Evolutionary conservation across 768 basidiomycete species (phyloP).

Genomic region (Pleurotus ostreatus): DNA sequence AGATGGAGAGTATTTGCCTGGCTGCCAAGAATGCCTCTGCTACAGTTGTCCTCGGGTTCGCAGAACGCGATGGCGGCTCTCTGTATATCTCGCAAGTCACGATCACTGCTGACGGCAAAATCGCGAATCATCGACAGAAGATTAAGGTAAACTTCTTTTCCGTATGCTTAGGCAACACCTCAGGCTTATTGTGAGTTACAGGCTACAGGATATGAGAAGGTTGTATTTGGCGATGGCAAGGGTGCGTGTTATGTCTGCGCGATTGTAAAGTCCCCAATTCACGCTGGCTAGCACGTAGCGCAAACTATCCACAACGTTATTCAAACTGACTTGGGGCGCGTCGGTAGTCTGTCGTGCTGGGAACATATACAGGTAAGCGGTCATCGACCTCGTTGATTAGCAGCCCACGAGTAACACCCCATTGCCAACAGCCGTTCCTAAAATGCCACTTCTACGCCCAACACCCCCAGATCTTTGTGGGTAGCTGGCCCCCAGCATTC

Average conservation of each 20-base stretch:
- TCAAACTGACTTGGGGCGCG: slow-evolving; percentile 21
- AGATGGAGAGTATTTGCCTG: slow-evolving; percentile 25
- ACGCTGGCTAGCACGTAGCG: slow-evolving; percentile 10
- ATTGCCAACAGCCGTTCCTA: slow-evolving; percentile 18
- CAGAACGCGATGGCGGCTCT: slow-evolving; percentile 23
- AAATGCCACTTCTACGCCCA: slow-evolving; percentile 27
- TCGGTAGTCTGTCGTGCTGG: slow-evolving; percentile 25
- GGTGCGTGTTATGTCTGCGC: slow-evolving; percentile 12
- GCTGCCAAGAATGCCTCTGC: slow-evolving; percentile 22
- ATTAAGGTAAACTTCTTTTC: slow-evolving; percentile 19
- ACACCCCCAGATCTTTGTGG: slow-evolving; percentile 25
- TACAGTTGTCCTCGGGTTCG: slow-evolving; percentile 23
- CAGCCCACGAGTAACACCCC: not conserved
- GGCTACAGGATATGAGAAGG: slow-evolving; percentile 27
- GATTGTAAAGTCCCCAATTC: not conserved
- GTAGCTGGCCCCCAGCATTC: slow-evolving; percentile 27
- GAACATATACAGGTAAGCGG: slow-evolving; percentile 21
- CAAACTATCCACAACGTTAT: slow-evolving; percentile 26
- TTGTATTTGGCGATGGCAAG: slow-evolving; percentile 25
- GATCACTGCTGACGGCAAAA: slow-evolving; percentile 20
- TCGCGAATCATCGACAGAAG: slow-evolving; percentile 25
- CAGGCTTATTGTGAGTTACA: slow-evolving; percentile 9
- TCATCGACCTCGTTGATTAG: no score
- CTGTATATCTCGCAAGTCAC: slow-evolving; percentile 24
- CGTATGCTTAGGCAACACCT: slow-evolving; percentile 6